Conservation (phyloP, 1,284 basidiomycete species). For the Xerocomus minutiporus region DNA sequence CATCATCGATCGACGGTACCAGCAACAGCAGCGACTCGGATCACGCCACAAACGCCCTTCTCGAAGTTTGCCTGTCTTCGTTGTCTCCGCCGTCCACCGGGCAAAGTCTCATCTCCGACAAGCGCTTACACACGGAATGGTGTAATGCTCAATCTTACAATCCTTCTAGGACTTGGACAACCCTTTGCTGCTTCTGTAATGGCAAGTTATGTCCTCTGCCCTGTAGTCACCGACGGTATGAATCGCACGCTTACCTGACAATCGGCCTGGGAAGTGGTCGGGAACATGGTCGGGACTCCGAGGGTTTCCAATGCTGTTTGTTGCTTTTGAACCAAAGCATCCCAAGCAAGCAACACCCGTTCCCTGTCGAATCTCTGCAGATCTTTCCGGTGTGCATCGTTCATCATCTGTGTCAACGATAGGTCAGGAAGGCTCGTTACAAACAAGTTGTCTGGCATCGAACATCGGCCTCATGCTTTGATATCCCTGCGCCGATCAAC, state of each 20-base stretch:
- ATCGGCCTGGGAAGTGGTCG: slow-evolving; percentile 43
- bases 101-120: not conserved
- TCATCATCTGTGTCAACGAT: slow-evolving; percentile 47
- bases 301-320: slow-evolving; percentile 57
- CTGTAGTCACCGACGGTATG: not conserved
- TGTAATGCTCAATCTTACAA: slow-evolving; percentile 8
- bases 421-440: slow-evolving; percentile 9
- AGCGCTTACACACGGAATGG: not conserved
- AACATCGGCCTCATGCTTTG: slow-evolving; percentile 68
- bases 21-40: not conserved
- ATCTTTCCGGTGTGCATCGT: slow-evolving; percentile 57
- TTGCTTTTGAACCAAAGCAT: slow-evolving; percentile 63
- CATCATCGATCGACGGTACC: not conserved
- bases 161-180: slow-evolving; percentile 37
- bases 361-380: slow-evolving; percentile 61
- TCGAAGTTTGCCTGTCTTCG: not conserved
- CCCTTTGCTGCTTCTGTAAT: slow-evolving; percentile 42
- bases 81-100: not conserved
- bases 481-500: slow-evolving; percentile 58
- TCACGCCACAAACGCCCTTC: not conserved
- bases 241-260: slow-evolving; percentile 47
- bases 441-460: slow-evolving; percentile 24
- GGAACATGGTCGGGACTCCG: slow-evolving; percentile 67
- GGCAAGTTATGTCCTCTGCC: not conserved
- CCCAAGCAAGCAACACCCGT: slow-evolving; percentile 66